phyloP scores from a whole-genome alignment of 2,329 filamentous ascomycete species.

The Fusarium ambrosium region DNA sequence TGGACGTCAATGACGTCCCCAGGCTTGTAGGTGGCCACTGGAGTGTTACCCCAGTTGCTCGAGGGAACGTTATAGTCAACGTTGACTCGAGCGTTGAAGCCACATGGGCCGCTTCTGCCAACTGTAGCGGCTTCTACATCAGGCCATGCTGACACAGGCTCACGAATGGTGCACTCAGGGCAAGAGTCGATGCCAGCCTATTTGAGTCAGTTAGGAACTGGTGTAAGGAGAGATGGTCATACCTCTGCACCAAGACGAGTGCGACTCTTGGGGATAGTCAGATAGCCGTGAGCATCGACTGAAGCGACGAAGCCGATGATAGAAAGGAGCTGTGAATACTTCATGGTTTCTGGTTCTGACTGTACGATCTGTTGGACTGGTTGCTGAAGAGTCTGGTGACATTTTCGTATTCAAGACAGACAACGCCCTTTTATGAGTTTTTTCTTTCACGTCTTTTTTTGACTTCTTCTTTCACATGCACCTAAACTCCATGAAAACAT shows the following conservation, averaged over 20 bases:
- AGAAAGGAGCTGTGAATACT: neutral
- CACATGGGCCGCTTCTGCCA: conserved; percentile 64
- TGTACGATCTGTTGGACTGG: neutral
- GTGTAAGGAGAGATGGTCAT: neutral
- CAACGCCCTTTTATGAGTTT: neutral
- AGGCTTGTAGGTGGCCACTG: conserved; percentile 59
- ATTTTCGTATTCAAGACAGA: neutral
- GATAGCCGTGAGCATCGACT: conserved; percentile 7
- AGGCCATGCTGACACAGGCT: conserved; percentile 65
- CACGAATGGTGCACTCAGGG: conserved; percentile 67
- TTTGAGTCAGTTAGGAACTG: neutral
- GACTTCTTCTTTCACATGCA: neutral
- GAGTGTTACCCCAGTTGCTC: conserved; percentile 57
- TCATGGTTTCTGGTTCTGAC: neutral
- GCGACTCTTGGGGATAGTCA: conserved; percentile 16
- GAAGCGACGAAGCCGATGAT: neutral
- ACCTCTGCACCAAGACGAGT: conserved; percentile 15
- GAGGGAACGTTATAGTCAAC: conserved; percentile 65
- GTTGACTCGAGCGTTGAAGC: conserved; percentile 65
- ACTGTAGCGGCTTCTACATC: conserved; percentile 60
- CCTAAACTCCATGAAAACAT: neutral
- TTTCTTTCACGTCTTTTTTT: neutral
- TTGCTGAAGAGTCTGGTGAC: neutral
- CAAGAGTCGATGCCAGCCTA: conserved; percentile 63
- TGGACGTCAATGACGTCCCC: conserved; percentile 63